Conservation (phyloP, 352 stramenopile genomes). For the Phytophthora melonis region DNA sequence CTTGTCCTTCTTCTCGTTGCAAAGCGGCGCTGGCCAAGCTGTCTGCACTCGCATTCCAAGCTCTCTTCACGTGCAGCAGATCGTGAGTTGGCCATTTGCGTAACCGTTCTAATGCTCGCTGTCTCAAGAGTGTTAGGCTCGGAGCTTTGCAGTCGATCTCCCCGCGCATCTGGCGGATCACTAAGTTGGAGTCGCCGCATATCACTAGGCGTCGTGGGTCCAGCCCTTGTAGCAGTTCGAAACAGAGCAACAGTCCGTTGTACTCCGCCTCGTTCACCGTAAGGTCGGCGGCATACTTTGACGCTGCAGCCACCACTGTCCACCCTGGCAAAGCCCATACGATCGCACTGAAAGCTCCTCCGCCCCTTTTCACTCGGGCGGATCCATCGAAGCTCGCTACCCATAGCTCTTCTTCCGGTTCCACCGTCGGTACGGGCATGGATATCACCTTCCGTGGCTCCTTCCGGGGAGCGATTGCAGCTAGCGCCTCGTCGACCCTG, state of each 20-base stretch:
- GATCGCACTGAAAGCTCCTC: conserved; percentile 18
- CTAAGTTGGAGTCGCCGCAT: conserved; percentile 4
- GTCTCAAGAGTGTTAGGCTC: neutral
- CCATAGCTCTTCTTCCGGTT: neutral
- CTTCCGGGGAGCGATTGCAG: neutral
- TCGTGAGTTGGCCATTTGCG: neutral
- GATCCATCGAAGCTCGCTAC: conserved; percentile 35
- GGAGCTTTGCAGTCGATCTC: conserved; percentile 14
- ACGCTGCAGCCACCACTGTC: neutral
- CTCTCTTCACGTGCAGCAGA: neutral
- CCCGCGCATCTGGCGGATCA: conserved; percentile 8
- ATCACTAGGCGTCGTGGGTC: neutral
- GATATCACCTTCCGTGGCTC: neutral
- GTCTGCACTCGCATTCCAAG: conserved; percentile 10
- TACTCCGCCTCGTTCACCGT: conserved; percentile 39
- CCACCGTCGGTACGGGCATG: neutral
- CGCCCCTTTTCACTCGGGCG: conserved; percentile 3
- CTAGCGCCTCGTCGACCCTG: neutral
- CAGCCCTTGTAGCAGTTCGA: neutral
- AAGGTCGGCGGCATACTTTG: neutral
- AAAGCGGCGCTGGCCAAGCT: neutral
- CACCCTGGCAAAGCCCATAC: conserved; percentile 23
- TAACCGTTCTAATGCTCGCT: neutral
- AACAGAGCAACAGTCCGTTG: neutral
- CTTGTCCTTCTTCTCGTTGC: neutral